Evolutionary conservation across 1,284 basidiomycete genomes (phyloP), one percentile per base, ranked within the genome.

Genomic region (Malassezia vespertilionis): DNA sequence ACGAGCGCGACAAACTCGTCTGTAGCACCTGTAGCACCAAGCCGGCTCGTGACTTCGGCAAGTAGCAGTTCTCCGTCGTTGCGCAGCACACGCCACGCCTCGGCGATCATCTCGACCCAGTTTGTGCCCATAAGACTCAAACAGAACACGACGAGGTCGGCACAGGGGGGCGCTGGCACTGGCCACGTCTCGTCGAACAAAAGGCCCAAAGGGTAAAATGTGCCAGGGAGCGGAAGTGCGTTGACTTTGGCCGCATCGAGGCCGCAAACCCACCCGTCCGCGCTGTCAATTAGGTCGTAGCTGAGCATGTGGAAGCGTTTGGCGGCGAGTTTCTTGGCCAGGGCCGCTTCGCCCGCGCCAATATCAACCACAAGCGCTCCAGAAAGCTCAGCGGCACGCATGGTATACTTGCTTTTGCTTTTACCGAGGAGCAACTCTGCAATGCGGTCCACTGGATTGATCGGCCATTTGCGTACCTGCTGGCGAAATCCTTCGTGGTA

Each of bases 101-200:
- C 91, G 24, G 83, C 76, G 28, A 96, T 77, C 69, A 87, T 89
- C 20, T 78, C 78, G 12, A 87, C 78, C 93, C 93, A 99, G 70
- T 99, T 95, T 9, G 82, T 86, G 28, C 87, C 86, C 93, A 99
- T 99, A 52, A 99, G 75, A 63, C 87, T 91, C 52, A 99, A 76
- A 33, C 89, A 87, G 69, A 89, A 97, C 22, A 97, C 82, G 1
- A 82, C 88, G 5, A 86, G 82, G 65, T 99, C 91, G 3, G 86
- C 86, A 5, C 93, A 72, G 54, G 85, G 60, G 0, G 53, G 50
- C 2, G 33, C 4, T 7, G 20, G 28, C 10, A 8, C 6, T 5
- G 33, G 15, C n/a, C n/a, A n/a, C 15, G 26, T 8, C 18, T 23
- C 32, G 2, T 24, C 28, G 41, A 40, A 50, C 2, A 24, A 18